Conservation (phyloP, 2,329 filamentous ascomycete species). For the Neofusicoccum cordaticola region DNA sequence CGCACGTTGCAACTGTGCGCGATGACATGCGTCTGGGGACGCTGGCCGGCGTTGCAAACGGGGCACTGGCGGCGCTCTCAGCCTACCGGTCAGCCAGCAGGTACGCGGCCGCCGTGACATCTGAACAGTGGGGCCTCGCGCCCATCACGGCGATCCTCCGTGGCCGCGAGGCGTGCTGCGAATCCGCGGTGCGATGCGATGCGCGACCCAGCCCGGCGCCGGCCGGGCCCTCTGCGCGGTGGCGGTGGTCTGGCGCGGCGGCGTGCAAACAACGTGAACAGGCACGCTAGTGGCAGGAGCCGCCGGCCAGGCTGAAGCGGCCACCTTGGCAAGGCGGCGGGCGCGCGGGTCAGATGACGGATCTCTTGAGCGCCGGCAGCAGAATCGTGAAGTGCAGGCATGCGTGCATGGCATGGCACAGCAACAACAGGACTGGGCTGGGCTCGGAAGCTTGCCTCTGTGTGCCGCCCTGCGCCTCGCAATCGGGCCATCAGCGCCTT, state of each 20-base stretch:
- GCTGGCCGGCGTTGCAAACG: too few species aligned
- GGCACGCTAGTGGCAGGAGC: too few species aligned
- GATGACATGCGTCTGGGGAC: too few species aligned
- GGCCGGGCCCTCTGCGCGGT: too few species aligned
- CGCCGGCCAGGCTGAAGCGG: too few species aligned
- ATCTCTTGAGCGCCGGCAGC: background rate
- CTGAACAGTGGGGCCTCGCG: background rate
- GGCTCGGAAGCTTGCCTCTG: slow-evolving; percentile 2
- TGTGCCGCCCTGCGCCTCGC: background rate
- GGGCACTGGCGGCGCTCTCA: background rate
- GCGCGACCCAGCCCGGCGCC: background rate
- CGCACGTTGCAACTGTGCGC: background rate
- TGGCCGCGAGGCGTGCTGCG: background rate
- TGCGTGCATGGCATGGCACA: background rate
- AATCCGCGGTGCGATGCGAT: background rate
- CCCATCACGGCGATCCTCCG: slow-evolving; percentile 4
- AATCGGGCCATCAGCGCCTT: slow-evolving; percentile 4
- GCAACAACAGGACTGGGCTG: background rate
- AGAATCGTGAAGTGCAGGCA: background rate
- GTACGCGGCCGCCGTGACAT: slow-evolving; percentile 1
- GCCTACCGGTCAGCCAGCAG: background rate
- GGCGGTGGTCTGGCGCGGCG: background rate
- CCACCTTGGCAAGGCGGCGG: too few species aligned
- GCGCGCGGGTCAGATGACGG: background rate
- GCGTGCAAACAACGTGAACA: too few species aligned